These are phyloP conservation scores for Candida multigemmis DNA, from an alignment of 805 yeast genomes.

Conservation along the genomic window DNA sequence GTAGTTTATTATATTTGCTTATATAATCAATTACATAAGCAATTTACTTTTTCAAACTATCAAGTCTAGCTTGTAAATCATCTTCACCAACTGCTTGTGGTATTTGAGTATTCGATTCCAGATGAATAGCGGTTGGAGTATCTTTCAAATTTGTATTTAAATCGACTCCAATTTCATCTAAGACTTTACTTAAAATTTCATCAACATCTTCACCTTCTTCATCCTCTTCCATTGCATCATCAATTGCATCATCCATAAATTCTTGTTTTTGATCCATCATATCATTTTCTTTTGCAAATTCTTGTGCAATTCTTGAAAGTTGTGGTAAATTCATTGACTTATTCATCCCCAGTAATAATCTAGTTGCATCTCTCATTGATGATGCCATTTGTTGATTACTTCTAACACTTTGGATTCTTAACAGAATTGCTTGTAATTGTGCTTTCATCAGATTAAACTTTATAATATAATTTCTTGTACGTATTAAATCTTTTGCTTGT, in stretches of 20 bases:
- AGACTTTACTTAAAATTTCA: constrained; percentile 81
- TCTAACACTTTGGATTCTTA: constrained; percentile 86
- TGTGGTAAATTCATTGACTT: constrained; percentile 86
- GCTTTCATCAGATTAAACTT: constrained; percentile 93
- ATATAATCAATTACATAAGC: background rate
- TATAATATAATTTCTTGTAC: constrained; percentile 75
- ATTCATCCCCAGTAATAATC: constrained; percentile 79
- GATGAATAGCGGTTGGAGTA: constrained; percentile 36
- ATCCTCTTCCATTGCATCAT: constrained; percentile 80
- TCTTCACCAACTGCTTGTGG: constrained; percentile 66
- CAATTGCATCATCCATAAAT: constrained; percentile 97
- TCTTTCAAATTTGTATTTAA: constrained; percentile 42
- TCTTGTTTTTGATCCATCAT: constrained; percentile 98
- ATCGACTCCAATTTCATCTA: constrained; percentile 95
- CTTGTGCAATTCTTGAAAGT: constrained; percentile 83
- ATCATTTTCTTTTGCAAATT: constrained; percentile 89
- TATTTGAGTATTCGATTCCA: constrained; percentile 23
- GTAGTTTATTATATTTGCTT: background rate
- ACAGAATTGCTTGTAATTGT: constrained; percentile 87
- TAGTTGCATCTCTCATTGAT: constrained; percentile 91
- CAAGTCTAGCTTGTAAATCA: constrained; percentile 81
- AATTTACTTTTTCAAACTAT: constrained; percentile 58
- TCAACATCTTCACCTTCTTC: constrained; percentile 86
- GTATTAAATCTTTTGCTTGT: constrained; percentile 89
- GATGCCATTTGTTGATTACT: constrained; percentile 92